Evolutionary conservation across 495 filamentous ascomycete species (phyloP).

Genomic region (Daldinia bambusicola): DNA sequence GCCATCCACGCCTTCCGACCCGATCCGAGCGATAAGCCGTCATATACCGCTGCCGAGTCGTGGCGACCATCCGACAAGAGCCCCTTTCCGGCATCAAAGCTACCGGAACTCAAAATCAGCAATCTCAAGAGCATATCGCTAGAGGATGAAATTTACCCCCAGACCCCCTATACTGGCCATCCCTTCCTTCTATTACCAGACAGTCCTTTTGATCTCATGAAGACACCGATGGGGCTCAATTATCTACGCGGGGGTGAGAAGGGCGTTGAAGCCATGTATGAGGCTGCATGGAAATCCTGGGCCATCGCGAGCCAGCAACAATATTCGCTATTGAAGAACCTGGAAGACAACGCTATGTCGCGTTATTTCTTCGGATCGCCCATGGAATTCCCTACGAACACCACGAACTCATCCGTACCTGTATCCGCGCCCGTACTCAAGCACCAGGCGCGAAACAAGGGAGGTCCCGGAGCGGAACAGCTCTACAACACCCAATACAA

Average conservation of each 20-base stretch:
- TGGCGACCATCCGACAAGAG: conserved; percentile 47
- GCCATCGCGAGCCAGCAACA: conserved; percentile 64
- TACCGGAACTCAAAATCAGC: conserved; percentile 32
- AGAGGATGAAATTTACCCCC: conserved; percentile 43
- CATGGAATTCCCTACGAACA: conserved; percentile 27
- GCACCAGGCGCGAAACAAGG: conserved; percentile 20
- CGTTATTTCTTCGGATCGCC: conserved; percentile 61
- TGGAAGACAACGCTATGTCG: conserved; percentile 56
- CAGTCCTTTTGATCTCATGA: conserved; percentile 47
- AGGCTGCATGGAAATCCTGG: conserved; percentile 56
- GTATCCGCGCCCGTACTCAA: conserved; percentile 30
- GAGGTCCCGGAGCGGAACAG: conserved; percentile 47
- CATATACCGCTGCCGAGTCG: conserved; percentile 34
- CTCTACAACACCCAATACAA: conserved; percentile 58
- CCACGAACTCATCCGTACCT: conserved; percentile 25
- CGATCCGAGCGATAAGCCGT: conserved; percentile 47
- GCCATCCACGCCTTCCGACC: conserved; percentile 59
- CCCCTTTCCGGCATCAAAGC: conserved; percentile 18
- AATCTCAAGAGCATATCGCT: conserved; percentile 27
- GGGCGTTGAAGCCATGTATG: conserved; percentile 24
- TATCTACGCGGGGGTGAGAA: conserved; percentile 22
- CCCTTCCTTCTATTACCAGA: conserved; percentile 57
- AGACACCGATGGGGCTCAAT: conserved; percentile 54
- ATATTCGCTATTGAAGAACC: conserved; percentile 64
- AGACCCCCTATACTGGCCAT: conserved; percentile 51